Conservation (phyloP, 352 stramenopile genomes). For the Phytophthora fragariaefolia region DNA sequence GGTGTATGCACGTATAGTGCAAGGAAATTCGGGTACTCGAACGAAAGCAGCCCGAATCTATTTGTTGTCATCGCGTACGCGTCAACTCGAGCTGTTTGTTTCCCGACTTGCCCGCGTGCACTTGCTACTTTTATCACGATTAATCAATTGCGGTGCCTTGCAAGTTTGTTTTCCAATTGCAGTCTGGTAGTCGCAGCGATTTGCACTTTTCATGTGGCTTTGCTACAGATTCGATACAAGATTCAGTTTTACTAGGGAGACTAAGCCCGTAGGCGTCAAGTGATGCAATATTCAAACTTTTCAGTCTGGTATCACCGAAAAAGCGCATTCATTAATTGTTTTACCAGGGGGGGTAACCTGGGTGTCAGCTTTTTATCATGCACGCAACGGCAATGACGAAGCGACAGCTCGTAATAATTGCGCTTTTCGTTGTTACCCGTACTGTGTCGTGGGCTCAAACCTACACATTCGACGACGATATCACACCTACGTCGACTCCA, state of each 20-base stretch:
- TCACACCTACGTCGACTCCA: not conserved
- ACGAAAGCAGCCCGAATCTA: not conserved
- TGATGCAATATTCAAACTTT: slow-evolving; percentile 17
- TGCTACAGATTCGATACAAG: slow-evolving; percentile 27
- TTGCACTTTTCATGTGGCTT: slow-evolving; percentile 21
- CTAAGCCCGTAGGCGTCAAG: too few species aligned
- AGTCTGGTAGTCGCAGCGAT: slow-evolving; percentile 7
- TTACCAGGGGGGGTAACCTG: too few species aligned
- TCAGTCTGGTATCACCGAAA: not conserved
- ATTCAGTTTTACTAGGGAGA: too few species aligned
- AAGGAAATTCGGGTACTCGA: not conserved
- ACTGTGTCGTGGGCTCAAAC: not conserved
- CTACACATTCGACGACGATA: not conserved
- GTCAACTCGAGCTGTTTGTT: not conserved
- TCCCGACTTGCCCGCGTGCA: not conserved
- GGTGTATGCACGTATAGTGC: not conserved
- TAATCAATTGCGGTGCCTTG: slow-evolving; percentile 5
- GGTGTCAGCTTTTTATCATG: too few species aligned
- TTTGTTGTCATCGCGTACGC: not conserved
- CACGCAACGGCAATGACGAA: slow-evolving; percentile 16
- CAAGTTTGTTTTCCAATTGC: too few species aligned
- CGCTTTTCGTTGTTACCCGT: not conserved
- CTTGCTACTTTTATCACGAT: not conserved
- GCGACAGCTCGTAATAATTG: not conserved
- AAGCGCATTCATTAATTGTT: slow-evolving; percentile 15